Evolutionary conservation across 345 rosid genomes (phyloP).

Genomic region (Arabidopsis arenosa): DNA sequence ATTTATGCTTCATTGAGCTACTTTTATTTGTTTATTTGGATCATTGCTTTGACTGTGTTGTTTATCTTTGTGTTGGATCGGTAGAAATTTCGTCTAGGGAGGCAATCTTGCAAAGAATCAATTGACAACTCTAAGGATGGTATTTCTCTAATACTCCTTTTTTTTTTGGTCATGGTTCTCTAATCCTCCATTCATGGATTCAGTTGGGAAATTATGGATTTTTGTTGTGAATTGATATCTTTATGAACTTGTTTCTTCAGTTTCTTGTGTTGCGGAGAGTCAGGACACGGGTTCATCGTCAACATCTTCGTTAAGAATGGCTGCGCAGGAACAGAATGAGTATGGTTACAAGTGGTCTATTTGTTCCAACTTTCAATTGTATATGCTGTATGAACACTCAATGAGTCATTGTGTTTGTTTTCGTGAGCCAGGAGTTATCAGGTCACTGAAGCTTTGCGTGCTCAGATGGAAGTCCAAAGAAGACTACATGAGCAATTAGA

Average conservation of each 20-base stretch:
- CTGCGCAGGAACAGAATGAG: constrained; percentile 78
- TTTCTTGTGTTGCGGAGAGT: constrained; percentile 79
- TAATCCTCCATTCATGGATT: not conserved
- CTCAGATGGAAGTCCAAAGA: constrained; percentile 97
- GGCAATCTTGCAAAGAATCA: constrained; percentile 82
- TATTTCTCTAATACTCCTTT: constrained; percentile 30
- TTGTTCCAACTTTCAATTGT: not conserved
- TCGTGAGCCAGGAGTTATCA: constrained; percentile 66
- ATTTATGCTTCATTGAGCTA: not conserved
- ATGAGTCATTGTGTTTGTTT: not conserved
- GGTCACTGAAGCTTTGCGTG: constrained; percentile 92
- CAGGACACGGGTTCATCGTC: constrained; percentile 84
- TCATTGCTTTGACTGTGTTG: not conserved
- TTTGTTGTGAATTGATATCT: constrained; percentile 15
- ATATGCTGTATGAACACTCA: not conserved
- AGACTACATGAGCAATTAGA: constrained; percentile 93
- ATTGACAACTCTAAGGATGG: constrained; percentile 88
- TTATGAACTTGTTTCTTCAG: constrained; percentile 46
- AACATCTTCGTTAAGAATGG: constrained; percentile 64
- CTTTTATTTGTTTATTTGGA: not conserved
- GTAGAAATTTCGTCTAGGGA: constrained; percentile 93
- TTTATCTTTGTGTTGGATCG: constrained; percentile 6
- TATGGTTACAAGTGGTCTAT: constrained; percentile 46
- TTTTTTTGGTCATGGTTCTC: not conserved
- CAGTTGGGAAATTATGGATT: not conserved